Evolutionary conservation across 305 asterid species (phyloP), one percentile per base, ranked within the genome.

Genomic region (Solanum hybrid): DNA sequence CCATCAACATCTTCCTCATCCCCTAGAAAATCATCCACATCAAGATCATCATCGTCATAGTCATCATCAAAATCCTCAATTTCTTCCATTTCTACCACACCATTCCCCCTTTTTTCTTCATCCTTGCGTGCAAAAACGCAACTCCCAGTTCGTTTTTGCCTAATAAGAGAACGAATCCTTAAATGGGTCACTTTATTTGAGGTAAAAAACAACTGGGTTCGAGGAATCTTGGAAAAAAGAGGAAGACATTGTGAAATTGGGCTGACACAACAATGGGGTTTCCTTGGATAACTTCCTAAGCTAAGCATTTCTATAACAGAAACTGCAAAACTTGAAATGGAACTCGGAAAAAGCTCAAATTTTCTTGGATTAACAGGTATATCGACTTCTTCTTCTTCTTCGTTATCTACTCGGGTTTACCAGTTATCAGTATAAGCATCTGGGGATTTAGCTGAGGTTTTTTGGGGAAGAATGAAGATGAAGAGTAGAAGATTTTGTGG

Each of bases 231-330:
- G 37, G 93, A 78, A 36, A 92, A 89, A 76, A 91, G 88, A 19
- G 90, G 92, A 36, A 88, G 69, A 37, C 89, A 12, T 86, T 88
- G 94, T 31, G 91, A 80, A 26, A 79, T 40, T 91, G 95, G 92
- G 82, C 24, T 90, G n/a, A 75, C 9, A 91, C 81, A 85, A 90
- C 80, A 90, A 78, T 89, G 94, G 38, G 92, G 84, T 75, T 92
- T 91, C 17, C 94, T 26, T 34, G 96, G 93, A 79, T 92, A 94
- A 81, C 89, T 94, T 27, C 88, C 96, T 1, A 94, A 86, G 88
- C 89, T 95, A 89, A 92, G 94, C 98, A 96, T 96, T 90, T 66
- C 51, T 22, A 2, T 6, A 51, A 87, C 79, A 42, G 31, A 40
- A n/a, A 14, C 56, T 79, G 29, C 64, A 37, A 6, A 77, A 1